Evolutionary conservation across 164 flowering plant species (phyloP).

Genomic region (Stephania yunnanensis): DNA sequence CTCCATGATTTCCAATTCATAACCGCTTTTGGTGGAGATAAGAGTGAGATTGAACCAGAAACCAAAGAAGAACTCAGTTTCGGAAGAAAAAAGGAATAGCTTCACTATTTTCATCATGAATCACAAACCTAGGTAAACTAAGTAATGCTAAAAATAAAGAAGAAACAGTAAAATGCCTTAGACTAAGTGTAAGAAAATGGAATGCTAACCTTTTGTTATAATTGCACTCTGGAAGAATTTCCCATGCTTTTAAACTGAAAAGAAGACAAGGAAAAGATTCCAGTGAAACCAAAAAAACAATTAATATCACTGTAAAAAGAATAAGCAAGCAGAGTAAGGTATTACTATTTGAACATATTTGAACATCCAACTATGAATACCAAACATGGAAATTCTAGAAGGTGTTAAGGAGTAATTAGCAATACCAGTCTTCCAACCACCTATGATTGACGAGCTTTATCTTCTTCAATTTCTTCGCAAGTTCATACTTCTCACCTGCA

Average conservation of each 20-base stretch:
- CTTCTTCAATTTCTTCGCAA: constrained; percentile 63
- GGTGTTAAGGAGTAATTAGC: not conserved
- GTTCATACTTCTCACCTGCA: constrained; percentile 89
- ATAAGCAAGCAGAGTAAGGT: not conserved
- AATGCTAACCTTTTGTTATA: constrained; percentile 65
- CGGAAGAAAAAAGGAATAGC: not conserved
- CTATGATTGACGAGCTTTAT: constrained; percentile 84
- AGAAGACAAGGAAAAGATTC: not conserved
- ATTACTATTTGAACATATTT: not conserved
- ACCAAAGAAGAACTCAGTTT: not conserved
- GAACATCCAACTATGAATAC: not conserved
- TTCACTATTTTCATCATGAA: not conserved
- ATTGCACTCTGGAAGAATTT: constrained; percentile 65
- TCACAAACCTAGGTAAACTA: not conserved
- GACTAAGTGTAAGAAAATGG: not conserved
- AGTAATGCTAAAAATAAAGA: not conserved
- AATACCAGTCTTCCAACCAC: constrained; percentile 96
- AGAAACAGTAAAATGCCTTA: not conserved
- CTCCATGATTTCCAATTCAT: constrained; percentile 78
- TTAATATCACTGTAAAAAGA: not conserved
- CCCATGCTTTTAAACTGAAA: constrained; percentile 83
- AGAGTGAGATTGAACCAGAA: not conserved
- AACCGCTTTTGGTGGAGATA: constrained; percentile 45
- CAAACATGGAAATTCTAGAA: not conserved
- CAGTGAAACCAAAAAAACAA: not conserved